These are phyloP conservation scores for Cercospora nicotianae DNA, from an alignment of 2,329 filamentous ascomycete species.

Conservation along the genomic window DNA sequence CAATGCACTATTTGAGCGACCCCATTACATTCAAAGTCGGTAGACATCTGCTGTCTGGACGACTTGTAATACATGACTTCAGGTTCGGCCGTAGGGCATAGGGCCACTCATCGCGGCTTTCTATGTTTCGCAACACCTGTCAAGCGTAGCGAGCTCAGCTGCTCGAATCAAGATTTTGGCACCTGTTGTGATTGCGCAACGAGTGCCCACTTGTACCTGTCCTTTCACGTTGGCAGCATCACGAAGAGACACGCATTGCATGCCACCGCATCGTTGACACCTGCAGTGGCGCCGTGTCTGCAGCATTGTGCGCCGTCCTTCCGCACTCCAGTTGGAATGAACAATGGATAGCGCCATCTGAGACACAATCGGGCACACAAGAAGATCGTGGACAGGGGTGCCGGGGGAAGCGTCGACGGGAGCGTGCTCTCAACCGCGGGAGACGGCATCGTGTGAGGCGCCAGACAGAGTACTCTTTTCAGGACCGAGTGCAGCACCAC, in stretches of 20 bases:
- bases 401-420: slow-evolving; percentile 16
- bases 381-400: slow-evolving; percentile 25
- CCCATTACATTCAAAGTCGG: background rate
- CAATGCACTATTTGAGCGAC: slow-evolving; percentile 11
- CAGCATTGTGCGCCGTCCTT: slow-evolving; percentile 25
- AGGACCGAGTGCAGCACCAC: slow-evolving; percentile 16
- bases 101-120: slow-evolving; percentile 1
- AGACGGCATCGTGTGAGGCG: slow-evolving; percentile 24
- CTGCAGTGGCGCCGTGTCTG: slow-evolving; percentile 21
- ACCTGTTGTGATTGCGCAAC: slow-evolving; percentile 8
- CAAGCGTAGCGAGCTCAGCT: slow-evolving; percentile 10
- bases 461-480: slow-evolving; percentile 12
- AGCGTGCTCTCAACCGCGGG: slow-evolving; percentile 16
- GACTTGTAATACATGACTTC: slow-evolving; percentile 8
- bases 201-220: slow-evolving; percentile 21
- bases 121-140: slow-evolving; percentile 10
- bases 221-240: slow-evolving; percentile 29
- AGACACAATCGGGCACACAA: slow-evolving; percentile 26
- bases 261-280: slow-evolving; percentile 27
- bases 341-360: slow-evolving; percentile 31
- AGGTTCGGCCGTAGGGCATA: background rate
- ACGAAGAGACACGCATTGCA: slow-evolving; percentile 26
- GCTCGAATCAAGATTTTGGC: slow-evolving; percentile 12
- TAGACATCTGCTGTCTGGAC: background rate
- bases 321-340: slow-evolving; percentile 20